Percentiles rank a stretch among this genome's conserved stretches.
Conservation (phyloP, 2,329 filamentous ascomycete genomes). For the Alternaria angustiovoidea region DNA sequence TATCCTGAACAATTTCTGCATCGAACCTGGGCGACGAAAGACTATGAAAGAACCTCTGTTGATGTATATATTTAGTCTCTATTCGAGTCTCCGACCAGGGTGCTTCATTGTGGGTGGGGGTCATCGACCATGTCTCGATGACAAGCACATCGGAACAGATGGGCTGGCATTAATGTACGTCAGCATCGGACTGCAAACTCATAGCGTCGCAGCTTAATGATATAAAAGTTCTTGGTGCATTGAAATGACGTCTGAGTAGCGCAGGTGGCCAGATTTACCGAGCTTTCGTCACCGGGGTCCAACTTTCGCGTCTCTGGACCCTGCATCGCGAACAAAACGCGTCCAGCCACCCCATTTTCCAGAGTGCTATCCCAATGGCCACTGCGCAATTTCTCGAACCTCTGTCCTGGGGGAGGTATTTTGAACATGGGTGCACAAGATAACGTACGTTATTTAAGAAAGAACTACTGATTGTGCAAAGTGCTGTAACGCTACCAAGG, state of each 20-base stretch:
- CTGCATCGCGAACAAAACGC: background rate
- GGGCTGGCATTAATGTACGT: background rate
- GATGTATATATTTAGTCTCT: too few relatives aligned
- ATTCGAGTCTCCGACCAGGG: too few relatives aligned
- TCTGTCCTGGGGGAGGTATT: rapidly evolving
- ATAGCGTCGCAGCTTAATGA: background rate
- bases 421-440: background rate
- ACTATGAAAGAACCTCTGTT: too few relatives aligned
- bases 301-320: background rate
- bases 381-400: background rate
- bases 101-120: too few relatives aligned
- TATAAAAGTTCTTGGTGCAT: background rate
- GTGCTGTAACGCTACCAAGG: background rate
- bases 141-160: background rate
- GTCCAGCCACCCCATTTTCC: background rate
- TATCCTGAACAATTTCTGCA: too few relatives aligned
- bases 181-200: background rate
- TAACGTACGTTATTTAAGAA: background rate
- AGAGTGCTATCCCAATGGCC: background rate
- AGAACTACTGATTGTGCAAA: background rate
- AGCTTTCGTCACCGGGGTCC: background rate
- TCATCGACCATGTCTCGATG: background rate
- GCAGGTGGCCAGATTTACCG: background rate
- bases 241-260: background rate
- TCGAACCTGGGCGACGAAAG: too few relatives aligned